A percentile compares a stretch with the other conserved stretches of the same genome.
Evolutionary conservation across 305 asterid genomes (phyloP).

Genomic region (Solanum hybrid): DNA sequence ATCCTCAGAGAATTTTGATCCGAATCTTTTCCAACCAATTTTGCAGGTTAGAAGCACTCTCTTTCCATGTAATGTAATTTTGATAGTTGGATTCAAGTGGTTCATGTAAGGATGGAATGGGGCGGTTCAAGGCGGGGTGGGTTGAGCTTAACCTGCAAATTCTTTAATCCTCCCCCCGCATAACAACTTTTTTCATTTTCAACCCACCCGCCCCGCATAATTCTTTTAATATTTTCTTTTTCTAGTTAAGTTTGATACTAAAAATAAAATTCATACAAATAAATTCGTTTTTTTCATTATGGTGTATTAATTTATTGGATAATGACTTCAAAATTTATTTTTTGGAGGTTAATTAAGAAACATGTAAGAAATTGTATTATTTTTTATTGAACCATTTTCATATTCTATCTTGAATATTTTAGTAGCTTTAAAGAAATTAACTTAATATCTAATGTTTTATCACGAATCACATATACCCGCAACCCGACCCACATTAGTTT

Average conservation of each 20-base stretch:
- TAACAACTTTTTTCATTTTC: background rate
- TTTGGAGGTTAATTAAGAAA: background rate
- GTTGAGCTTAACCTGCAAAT: background rate
- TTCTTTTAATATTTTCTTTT: background rate
- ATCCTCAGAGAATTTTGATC: constrained; percentile 79
- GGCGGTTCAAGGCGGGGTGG: background rate
- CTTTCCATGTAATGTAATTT: background rate
- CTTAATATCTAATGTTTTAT: no score
- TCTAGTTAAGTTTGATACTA: background rate
- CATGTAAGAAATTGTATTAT: background rate
- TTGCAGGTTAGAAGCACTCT: constrained; percentile 53
- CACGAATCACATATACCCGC: background rate
- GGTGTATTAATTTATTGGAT: background rate
- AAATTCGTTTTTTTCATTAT: background rate
- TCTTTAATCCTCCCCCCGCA: background rate
- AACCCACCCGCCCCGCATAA: background rate
- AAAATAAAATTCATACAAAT: background rate
- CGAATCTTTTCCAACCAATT: constrained; percentile 73
- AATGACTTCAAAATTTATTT: background rate
- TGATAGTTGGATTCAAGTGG: constrained; percentile 6
- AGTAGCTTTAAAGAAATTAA: background rate
- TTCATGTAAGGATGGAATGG: background rate
- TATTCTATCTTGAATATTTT: background rate
- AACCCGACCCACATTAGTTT: background rate
- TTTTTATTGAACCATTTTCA: background rate